Base-by-base conservation (phyloP, 495 filamentous ascomycete species). In the Penicillium diatomitis region DNA sequence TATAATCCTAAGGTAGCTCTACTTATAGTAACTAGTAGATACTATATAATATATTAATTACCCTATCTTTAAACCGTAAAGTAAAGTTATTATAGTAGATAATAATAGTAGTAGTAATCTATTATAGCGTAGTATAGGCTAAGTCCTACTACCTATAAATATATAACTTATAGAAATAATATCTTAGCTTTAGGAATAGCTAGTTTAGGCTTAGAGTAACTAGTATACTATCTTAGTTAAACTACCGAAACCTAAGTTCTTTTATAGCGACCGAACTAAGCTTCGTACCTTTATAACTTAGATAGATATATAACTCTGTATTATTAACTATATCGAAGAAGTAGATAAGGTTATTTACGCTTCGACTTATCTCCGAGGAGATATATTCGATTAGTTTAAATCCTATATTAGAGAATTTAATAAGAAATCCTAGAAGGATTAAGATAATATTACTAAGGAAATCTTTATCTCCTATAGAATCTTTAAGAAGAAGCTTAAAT, bases 401-500 rank as follows among this genome's bases (percentile, higher is more conserved):
- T 11, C 10, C 2, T 44, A 34, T 44, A 44, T 44, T 3, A 6
- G 44, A 7, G 45, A 47, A 47, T 47, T 39, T 32, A 39, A 39
- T 3, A 5, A 47, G 0, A 39, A 47, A 32, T 4, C 27, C 1
- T 0, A 5, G 2, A 31, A 32, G 20, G 45, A 47, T 9, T 47
- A 39, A 30, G 9, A 37, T 10, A 30, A 47, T 8, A 11, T 9
- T 11, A 47, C 30, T 30, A 39, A 47, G n/a, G 28, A 32, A 20
- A 47, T 47, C 1, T 47, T 47, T 9, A 20, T 20, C 3, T 38
- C n/a, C 9, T 47, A 47, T 27, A 32, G 0, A 32, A 8, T 32
- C 8, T 47, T 47, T 32, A 47, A 47, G 28, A 47, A 47, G 28
- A 47, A 47, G 9, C 35, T 47, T 12, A 12, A 47, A 47, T 32